Conservation (phyloP, 176 grass and related monocot species). For the Aegilops longissima region DNA sequence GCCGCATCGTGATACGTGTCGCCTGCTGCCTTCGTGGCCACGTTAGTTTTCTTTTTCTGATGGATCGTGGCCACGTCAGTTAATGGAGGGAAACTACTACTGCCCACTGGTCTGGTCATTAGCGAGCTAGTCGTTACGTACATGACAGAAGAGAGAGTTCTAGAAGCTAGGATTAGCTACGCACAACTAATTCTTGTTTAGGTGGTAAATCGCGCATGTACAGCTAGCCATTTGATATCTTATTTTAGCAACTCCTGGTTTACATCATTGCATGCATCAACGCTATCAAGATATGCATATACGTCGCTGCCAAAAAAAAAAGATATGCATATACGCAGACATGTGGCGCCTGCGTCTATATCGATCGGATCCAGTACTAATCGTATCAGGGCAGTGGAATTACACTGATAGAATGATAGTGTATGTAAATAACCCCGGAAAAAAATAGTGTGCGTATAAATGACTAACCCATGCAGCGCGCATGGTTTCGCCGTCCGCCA, state of each 20-base stretch:
- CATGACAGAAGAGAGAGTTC: slow-evolving; percentile 1
- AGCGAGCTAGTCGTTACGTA: neutral
- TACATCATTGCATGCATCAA: neutral
- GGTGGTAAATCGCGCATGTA: slow-evolving; percentile 8
- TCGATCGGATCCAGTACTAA: too few species aligned
- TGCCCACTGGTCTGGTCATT: neutral
- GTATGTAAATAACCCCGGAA: too few species aligned
- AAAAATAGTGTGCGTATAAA: too few species aligned
- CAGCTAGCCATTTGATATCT: neutral
- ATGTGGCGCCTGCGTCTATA: too few species aligned
- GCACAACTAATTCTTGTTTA: neutral
- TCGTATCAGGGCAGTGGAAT: too few species aligned
- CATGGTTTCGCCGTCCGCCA: too few species aligned
- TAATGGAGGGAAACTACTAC: neutral
- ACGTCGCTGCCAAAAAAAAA: too few species aligned
- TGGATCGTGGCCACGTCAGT: neutral
- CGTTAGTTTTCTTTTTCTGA: neutral
- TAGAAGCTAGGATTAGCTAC: slow-evolving; percentile 16
- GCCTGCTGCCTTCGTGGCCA: neutral
- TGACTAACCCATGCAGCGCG: too few species aligned
- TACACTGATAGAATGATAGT: too few species aligned
- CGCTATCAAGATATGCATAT: neutral
- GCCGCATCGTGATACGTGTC: neutral
- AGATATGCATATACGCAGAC: too few species aligned
- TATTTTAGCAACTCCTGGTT: neutral